These are phyloP conservation scores for Tagetes erecta DNA, from an alignment of 129 eudicot species.

Conservation along the genomic window DNA sequence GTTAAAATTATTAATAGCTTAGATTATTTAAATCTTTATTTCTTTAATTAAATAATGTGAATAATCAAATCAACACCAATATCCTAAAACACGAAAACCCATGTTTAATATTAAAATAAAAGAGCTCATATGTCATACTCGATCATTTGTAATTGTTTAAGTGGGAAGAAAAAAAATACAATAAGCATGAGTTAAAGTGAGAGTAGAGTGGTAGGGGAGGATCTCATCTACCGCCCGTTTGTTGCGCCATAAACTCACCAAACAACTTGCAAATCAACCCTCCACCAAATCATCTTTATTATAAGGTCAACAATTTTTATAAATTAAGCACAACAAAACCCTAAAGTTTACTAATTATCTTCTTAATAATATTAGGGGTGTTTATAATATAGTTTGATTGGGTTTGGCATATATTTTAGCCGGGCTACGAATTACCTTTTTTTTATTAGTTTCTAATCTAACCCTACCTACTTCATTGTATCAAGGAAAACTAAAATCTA, in stretches of 20 bases:
- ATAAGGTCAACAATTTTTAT: background rate
- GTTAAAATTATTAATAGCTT: too few relatives aligned
- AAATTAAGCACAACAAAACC: background rate
- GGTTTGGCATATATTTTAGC: background rate
- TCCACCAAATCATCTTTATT: background rate
- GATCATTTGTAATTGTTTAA: background rate
- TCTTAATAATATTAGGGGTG: background rate
- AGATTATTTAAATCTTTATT: too few relatives aligned
- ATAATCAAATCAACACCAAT: background rate
- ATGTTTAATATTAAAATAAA: background rate
- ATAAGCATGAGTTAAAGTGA: conserved; percentile 18
- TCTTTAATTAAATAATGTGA: background rate
- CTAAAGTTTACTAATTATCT: background rate
- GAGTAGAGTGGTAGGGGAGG: conserved; percentile 9
- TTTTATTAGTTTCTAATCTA: too few relatives aligned
- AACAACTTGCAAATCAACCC: conserved; percentile 23
- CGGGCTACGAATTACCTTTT: background rate
- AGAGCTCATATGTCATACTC: background rate
- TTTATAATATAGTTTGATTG: background rate
- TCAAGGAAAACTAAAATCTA: too few relatives aligned
- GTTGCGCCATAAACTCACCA: conserved; percentile 30
- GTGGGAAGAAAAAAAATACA: background rate
- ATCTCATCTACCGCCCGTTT: conserved; percentile 21
- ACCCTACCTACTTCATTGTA: too few relatives aligned
- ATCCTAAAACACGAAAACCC: background rate